Evolutionary conservation across 768 basidiomycete species (phyloP).

Genomic region (Leccinum arenicola): DNA sequence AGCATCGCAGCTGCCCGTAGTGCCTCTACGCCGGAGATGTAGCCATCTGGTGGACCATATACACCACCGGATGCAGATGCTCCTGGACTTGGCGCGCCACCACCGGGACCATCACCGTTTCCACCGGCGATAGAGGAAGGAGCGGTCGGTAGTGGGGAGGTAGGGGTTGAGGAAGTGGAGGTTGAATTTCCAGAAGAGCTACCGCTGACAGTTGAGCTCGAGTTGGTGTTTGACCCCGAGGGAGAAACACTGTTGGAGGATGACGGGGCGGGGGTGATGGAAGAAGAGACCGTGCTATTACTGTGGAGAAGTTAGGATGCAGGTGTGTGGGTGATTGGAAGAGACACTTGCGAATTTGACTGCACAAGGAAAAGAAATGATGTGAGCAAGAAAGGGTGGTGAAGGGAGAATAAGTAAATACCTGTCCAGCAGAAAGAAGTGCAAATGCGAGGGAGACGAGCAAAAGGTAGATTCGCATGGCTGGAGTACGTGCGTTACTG

Average conservation of each 20-base stretch:
- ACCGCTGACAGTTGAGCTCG: conserved; percentile 18
- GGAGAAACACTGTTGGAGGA: conserved; percentile 19
- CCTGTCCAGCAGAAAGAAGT: conserved; percentile 31
- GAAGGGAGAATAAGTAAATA: conserved; percentile 9
- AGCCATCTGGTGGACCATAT: conserved; percentile 68
- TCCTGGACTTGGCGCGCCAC: conserved; percentile 59
- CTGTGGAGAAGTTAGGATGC: conserved; percentile 40
- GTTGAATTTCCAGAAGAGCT: conserved; percentile 30
- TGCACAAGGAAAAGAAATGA: conserved; percentile 3
- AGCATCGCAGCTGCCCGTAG: conserved; percentile 47
- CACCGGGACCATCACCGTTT: conserved; percentile 40
- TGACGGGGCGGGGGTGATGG: conserved; percentile 46
- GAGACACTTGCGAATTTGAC: conserved; percentile 39
- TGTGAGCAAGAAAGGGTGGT: conserved; percentile 1
- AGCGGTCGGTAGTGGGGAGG: conserved; percentile 48
- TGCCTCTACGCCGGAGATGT: conserved; percentile 54
- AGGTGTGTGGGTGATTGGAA: conserved; percentile 17
- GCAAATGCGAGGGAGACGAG: conserved; percentile 30
- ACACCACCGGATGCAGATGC: conserved; percentile 40
- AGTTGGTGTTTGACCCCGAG: conserved; percentile 23
- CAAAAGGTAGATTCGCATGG: conserved; percentile 33
- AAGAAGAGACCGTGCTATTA: conserved; percentile 39
- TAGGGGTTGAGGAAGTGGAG: conserved; percentile 17
- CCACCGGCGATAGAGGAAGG: conserved; percentile 50
- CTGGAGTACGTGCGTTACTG: not conserved